Percentiles rank a stretch among this genome's conserved stretches.
Evolutionary conservation across 1,284 basidiomycete genomes (phyloP).

Genomic region (Polyporus tsugae): DNA sequence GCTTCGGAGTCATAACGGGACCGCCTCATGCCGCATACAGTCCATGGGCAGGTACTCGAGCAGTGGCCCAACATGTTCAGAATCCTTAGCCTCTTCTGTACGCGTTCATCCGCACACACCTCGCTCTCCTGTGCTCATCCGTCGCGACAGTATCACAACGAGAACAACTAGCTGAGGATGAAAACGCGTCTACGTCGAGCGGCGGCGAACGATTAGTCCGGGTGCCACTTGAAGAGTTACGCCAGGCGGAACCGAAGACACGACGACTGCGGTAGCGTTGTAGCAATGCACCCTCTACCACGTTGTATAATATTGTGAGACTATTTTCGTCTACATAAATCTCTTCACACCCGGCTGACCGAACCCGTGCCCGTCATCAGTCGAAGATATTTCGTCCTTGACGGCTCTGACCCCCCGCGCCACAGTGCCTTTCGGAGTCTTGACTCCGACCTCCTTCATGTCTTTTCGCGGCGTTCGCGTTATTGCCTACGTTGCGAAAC

Average conservation of each 20-base stretch:
- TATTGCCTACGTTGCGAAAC: neutral
- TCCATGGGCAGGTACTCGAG: constrained; percentile 77
- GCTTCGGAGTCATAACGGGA: constrained; percentile 11
- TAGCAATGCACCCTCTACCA: neutral
- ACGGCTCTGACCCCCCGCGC: neutral
- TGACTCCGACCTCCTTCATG: neutral
- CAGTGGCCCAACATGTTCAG: constrained; percentile 87
- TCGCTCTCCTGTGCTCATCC: neutral
- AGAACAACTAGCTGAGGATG: constrained; percentile 41
- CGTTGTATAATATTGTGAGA: constrained; percentile 3
- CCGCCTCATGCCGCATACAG: constrained; percentile 44
- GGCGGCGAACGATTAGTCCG: constrained; percentile 59
- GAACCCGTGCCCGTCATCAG: neutral
- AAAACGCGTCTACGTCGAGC: constrained; percentile 32
- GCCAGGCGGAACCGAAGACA: constrained; percentile 38
- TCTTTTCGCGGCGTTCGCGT: neutral
- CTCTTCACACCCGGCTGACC: neutral
- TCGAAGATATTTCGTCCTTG: neutral
- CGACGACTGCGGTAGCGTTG: neutral
- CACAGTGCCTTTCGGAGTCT: neutral
- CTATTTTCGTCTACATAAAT: neutral
- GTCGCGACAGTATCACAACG: constrained; percentile 52
- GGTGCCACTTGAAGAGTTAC: constrained; percentile 68
- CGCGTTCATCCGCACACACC: constrained; percentile 33
- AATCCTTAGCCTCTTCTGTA: constrained; percentile 73